These are phyloP conservation scores for Macadamia integrifolia DNA, from an alignment of 164 flowering plant genomes.

Conservation along the genomic window DNA sequence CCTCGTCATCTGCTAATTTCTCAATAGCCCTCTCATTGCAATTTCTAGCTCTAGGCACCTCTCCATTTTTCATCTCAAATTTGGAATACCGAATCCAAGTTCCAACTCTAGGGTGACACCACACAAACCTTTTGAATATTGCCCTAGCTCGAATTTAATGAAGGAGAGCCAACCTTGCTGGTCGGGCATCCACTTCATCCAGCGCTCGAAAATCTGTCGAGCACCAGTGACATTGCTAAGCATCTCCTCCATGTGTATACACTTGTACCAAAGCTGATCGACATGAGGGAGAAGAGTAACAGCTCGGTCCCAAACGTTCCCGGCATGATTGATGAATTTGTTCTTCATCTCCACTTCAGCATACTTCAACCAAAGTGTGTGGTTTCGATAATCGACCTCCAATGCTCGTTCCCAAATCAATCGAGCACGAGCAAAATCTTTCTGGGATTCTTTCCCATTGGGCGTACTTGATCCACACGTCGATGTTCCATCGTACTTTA, in stretches of 20 bases:
- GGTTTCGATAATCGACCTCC: constrained; percentile 76
- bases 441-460: constrained; percentile 92
- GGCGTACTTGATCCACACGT: constrained; percentile 87
- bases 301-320: constrained; percentile 91
- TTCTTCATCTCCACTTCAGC: constrained; percentile 89
- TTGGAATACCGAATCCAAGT: constrained; percentile 83
- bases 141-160: constrained; percentile 76
- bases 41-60: constrained; percentile 50
- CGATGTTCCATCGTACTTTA: constrained; percentile 64
- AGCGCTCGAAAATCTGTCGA: constrained; percentile 74
- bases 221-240: constrained; percentile 84
- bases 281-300: constrained; percentile 60
- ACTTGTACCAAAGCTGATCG: constrained; percentile 95
- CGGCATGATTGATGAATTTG: constrained; percentile 71
- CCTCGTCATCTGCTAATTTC: constrained; percentile 63
- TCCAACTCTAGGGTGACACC: constrained; percentile 58
- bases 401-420: constrained; percentile 91
- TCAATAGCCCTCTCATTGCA: constrained; percentile 77
- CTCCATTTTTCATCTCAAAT: constrained; percentile 95
- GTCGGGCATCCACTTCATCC: constrained; percentile 93
- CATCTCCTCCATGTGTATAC: constrained; percentile 94
- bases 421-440: constrained; percentile 75
- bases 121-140: constrained; percentile 70
- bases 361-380: constrained; percentile 82
- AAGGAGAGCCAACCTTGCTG: constrained; percentile 83